Evolutionary conservation across 2,329 filamentous ascomycete genomes (phyloP), one percentile per base, ranked within the genome.

Genomic region (Zalaria obscura): DNA sequence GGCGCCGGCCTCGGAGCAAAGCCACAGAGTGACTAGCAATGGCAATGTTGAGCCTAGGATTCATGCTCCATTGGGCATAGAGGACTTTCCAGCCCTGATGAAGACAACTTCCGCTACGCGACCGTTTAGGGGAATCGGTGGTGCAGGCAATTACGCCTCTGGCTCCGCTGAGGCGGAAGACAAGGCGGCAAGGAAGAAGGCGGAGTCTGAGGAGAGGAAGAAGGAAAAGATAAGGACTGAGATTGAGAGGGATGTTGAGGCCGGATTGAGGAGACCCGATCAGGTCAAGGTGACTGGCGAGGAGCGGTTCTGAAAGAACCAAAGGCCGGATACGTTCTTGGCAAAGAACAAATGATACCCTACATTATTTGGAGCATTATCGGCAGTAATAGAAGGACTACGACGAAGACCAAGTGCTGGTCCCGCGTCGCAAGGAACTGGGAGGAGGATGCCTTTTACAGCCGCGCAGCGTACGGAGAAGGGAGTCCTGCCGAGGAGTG

Each of bases 111-210:
- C 28, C n/a, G n/a, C 7, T 8, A 18, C 31, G 25, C 32, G 11
- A 4, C 41, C 40, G 8, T 42, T 45, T 18, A 32, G 38, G 25
- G 66, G 66, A 1, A 52, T 66, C 36, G 66, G 66, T 27, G 66
- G 66, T 5, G 64, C 64, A n/a, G 66, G 66, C 3, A 69, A 69
- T 40, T 65, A 62, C 45, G 53, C 61, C n/a, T 67, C 47, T 25
- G 53, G 51, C 8, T 47, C 51, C 47, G 57, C 41, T 37, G 60
- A 61, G 41, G 48, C 44, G 27, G 51, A 52, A 42, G 58, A 59
- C 43, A 44, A 50, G 37, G 57, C 51, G 32, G 46, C 49, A 39
- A 42, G 40, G 32, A 54, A 45, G 39, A 48, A 44, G 45, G 43
- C 51, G 42, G 52, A 57, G 41, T 53, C 50, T 38, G 52, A 55